A percentile compares a stretch with the other conserved stretches of the same genome.
Conservation (phyloP, 73 alveolate genomes). For the Paramecium tetraurelia region DNA sequence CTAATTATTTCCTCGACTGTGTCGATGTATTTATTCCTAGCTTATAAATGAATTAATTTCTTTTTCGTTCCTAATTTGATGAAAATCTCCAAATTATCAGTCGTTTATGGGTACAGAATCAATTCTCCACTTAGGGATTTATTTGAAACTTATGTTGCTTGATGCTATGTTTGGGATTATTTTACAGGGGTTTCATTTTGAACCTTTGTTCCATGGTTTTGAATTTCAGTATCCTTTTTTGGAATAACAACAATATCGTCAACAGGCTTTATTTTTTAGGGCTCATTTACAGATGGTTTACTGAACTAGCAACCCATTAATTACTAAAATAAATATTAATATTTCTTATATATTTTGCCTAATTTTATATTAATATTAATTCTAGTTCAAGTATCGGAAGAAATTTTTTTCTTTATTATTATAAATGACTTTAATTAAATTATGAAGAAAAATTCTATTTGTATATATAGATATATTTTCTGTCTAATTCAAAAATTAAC, state of each 20-base stretch:
- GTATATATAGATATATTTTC: no score
- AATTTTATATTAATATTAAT: no score
- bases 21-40: background rate
- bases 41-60: no score
- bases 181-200: background rate
- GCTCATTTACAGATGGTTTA: background rate
- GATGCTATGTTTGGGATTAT: background rate
- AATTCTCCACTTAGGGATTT: background rate
- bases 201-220: background rate
- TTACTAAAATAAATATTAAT: no score
- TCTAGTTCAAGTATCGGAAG: background rate
- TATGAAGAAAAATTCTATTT: no score
- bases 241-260: background rate
- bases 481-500: no score
- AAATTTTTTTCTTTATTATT: no score
- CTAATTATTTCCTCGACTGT: background rate
- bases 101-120: background rate
- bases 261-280: background rate
- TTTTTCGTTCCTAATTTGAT: background rate
- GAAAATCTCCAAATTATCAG: background rate
- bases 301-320: background rate
- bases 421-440: no score
- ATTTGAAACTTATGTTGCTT: background rate
- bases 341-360: no score
- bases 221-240: background rate